Evolutionary conservation across 805 yeast genomes (phyloP).

Genomic region (Nakazawaea sp.): DNA sequence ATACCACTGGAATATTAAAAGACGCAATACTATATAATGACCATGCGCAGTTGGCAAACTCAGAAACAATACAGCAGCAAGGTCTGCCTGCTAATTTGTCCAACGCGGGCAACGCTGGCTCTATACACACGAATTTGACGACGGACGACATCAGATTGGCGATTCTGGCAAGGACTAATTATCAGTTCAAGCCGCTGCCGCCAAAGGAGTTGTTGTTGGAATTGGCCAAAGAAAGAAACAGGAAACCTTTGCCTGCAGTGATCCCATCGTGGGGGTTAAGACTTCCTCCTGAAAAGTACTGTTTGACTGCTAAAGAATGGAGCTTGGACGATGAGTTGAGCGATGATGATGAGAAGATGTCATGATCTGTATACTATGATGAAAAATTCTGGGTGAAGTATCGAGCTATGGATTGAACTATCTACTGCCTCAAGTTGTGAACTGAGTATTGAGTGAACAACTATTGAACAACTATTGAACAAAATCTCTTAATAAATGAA

Average conservation of each 20-base stretch:
- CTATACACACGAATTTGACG: slow-evolving; percentile 45
- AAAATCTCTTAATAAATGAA: no score
- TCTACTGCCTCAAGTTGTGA: no score
- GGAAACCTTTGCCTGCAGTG: slow-evolving; percentile 84
- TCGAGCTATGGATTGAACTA: neutral
- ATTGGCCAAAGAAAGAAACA: slow-evolving; percentile 87
- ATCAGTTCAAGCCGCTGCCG: slow-evolving; percentile 92
- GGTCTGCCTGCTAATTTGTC: slow-evolving; percentile 18
- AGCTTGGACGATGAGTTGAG: slow-evolving; percentile 44
- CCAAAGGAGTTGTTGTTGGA: slow-evolving; percentile 90
- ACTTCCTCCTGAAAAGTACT: slow-evolving; percentile 95
- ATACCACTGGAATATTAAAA: slow-evolving; percentile 78
- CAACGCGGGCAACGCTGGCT: slow-evolving; percentile 31
- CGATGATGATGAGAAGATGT: slow-evolving; percentile 10
- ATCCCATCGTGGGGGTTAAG: slow-evolving; percentile 89
- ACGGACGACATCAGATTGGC: slow-evolving; percentile 91
- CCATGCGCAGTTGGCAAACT: slow-evolving; percentile 43
- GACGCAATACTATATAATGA: slow-evolving; percentile 90
- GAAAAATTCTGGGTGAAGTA: no score
- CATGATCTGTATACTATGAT: slow-evolving; percentile 1
- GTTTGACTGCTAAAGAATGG: slow-evolving; percentile 81
- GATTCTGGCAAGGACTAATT: slow-evolving; percentile 88
- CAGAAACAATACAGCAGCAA: slow-evolving; percentile 16
- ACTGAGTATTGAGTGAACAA: no score
- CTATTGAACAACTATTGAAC: no score